A percentile compares a stretch with the other conserved stretches of the same genome.
Conservation (phyloP, 2,329 filamentous ascomycete species). For the Colletotrichum sojae region DNA sequence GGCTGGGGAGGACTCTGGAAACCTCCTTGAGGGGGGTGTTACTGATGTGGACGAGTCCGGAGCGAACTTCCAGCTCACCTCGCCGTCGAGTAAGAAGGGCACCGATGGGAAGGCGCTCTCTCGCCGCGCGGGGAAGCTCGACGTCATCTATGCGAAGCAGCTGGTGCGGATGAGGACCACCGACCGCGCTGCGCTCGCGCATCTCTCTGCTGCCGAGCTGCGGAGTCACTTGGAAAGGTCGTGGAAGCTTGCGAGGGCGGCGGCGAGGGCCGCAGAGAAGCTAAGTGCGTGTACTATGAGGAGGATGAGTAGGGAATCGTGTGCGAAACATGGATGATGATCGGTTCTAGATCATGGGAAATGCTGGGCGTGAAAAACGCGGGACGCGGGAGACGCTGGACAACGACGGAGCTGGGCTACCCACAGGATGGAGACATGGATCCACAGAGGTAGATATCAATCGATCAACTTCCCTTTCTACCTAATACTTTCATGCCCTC, state of each 20-base stretch:
- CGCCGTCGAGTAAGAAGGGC: background rate
- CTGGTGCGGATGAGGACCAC: constrained; percentile 45
- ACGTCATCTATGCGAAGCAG: constrained; percentile 42
- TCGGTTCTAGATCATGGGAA: too few species aligned
- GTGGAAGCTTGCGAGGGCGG: constrained; percentile 48
- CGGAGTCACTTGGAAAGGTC: constrained; percentile 46
- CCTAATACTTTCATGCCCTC: too few species aligned
- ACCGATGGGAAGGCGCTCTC: constrained; percentile 16
- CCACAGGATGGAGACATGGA: too few species aligned
- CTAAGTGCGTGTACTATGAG: constrained; percentile 34
- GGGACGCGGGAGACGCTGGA: too few species aligned
- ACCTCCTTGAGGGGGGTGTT: background rate
- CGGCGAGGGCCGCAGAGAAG: constrained; percentile 40
- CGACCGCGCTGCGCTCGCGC: constrained; percentile 47
- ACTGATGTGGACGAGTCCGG: background rate
- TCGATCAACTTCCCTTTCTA: too few species aligned
- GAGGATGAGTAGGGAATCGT: too few species aligned
- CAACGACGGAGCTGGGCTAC: too few species aligned
- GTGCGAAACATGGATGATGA: too few species aligned
- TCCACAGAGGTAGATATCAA: too few species aligned
- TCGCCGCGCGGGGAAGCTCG: constrained; percentile 39
- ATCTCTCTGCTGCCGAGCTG: constrained; percentile 49
- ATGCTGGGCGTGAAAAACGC: too few species aligned
- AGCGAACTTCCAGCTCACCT: constrained; percentile 9
- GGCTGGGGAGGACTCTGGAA: background rate